Conservation (phyloP, 306 rosid species). For the Cicer arietinum region DNA sequence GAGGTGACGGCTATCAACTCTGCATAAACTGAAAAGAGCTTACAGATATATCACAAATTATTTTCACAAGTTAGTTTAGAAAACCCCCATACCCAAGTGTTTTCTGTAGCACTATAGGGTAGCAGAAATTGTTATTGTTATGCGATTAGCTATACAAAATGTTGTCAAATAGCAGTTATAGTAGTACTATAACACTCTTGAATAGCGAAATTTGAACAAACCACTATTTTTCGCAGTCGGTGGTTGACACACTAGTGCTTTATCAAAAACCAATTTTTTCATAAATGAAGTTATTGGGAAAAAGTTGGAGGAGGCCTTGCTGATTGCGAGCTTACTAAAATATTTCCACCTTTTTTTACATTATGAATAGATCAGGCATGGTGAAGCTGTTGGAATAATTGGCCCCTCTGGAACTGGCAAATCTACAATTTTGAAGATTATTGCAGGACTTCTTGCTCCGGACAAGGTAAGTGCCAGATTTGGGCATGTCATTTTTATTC, state of each 20-base stretch:
- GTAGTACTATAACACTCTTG: no score
- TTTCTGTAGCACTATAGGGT: no score
- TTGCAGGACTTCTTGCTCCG: slow-evolving; percentile 95
- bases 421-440: slow-evolving; percentile 87
- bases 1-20: not conserved
- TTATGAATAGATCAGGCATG: slow-evolving; percentile 81
- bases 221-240: no score
- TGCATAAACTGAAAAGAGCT: not conserved
- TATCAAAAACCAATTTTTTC: not conserved
- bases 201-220: no score
- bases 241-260: not conserved
- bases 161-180: no score
- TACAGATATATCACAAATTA: not conserved
- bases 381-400: slow-evolving; percentile 98
- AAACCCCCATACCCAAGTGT: no score
- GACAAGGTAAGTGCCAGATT: slow-evolving; percentile 64
- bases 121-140: no score
- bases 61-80: not conserved
- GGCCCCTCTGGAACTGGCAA: slow-evolving; percentile 99
- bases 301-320: slow-evolving; percentile 4
- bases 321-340: slow-evolving; percentile 35
- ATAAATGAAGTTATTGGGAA: not conserved
- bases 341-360: not conserved
- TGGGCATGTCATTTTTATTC: slow-evolving; percentile 20
- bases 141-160: no score